Percentiles rank a stretch among this genome's conserved stretches.
Evolutionary conservation across 2,329 filamentous ascomycete genomes (phyloP).

Genomic region (Shiraia sp.): DNA sequence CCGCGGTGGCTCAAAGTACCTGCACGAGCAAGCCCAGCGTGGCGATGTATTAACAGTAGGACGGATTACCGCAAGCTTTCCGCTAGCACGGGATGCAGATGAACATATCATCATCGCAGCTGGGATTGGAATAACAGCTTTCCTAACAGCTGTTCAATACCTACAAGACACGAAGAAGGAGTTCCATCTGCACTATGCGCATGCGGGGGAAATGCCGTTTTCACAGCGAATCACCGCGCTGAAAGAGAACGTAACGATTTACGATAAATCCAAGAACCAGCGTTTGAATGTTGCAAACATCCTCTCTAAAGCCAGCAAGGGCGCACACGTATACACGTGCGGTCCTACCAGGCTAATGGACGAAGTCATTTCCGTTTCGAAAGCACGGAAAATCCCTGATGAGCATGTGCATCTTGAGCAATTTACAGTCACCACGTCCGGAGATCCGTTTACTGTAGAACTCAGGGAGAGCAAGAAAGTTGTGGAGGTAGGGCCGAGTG

Average conservation of each 20-base stretch:
- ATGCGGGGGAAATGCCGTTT: conserved; percentile 61
- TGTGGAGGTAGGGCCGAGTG: conserved; percentile 49
- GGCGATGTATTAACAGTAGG: conserved; percentile 58
- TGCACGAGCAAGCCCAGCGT: conserved; percentile 55
- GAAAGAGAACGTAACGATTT: conserved; percentile 52
- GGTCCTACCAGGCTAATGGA: conserved; percentile 63
- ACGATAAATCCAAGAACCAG: conserved; percentile 57
- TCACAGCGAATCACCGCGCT: conserved; percentile 51
- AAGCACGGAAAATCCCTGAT: conserved; percentile 49
- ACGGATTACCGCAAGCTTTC: conserved; percentile 56
- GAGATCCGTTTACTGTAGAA: conserved; percentile 64
- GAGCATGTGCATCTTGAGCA: conserved; percentile 64
- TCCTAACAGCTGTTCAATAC: conserved; percentile 55
- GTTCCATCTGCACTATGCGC: conserved; percentile 62
- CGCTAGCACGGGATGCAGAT: conserved; percentile 53
- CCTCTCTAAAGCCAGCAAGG: conserved; percentile 54
- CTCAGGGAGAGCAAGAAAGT: conserved; percentile 51
- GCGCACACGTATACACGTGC: conserved; percentile 64
- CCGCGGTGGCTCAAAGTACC: conserved; percentile 64
- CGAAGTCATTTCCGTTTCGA: conserved; percentile 50
- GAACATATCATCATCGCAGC: conserved; percentile 66
- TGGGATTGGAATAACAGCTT: conserved; percentile 69
- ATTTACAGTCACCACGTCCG: conserved; percentile 58
- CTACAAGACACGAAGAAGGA: conserved; percentile 39
- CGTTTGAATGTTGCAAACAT: conserved; percentile 58